Conservation (phyloP, 1,284 basidiomycete genomes). For the Chiua sp. region DNA sequence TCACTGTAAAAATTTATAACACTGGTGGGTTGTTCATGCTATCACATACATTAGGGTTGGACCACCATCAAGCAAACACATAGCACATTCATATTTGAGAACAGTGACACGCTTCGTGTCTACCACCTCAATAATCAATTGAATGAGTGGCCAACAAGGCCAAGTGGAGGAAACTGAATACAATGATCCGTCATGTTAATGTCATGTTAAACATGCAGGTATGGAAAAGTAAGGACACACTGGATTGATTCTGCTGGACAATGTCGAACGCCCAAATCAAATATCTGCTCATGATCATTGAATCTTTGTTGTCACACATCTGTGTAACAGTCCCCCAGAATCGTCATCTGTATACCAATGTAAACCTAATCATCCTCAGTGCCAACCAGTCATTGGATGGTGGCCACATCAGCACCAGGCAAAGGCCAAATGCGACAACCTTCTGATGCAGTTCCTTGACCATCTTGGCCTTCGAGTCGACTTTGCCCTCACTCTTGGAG, state of each 20-base stretch:
- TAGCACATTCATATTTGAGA: too few species aligned
- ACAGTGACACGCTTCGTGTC: too few species aligned
- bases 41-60: too few species aligned
- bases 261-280: constrained; percentile 37
- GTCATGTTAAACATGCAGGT: too few species aligned
- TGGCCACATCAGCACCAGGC: constrained; percentile 83
- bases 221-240: constrained; percentile 6
- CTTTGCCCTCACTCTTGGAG: constrained; percentile 70
- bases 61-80: too few species aligned
- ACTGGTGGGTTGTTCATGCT: too few species aligned
- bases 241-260: constrained; percentile 19
- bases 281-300: constrained; percentile 35
- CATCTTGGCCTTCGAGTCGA: constrained; percentile 69
- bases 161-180: too few species aligned
- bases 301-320: constrained; percentile 26
- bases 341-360: not conserved
- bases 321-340: constrained; percentile 2
- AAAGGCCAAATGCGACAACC: constrained; percentile 88
- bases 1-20: too few species aligned
- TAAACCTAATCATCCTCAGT: constrained; percentile 48
- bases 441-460: constrained; percentile 79
- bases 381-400: constrained; percentile 67
- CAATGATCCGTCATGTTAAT: too few species aligned
- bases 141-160: too few species aligned
- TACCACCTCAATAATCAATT: too few species aligned